Conservation (phyloP, 1,284 basidiomycete species). For the Boletus albobrunnescens region DNA sequence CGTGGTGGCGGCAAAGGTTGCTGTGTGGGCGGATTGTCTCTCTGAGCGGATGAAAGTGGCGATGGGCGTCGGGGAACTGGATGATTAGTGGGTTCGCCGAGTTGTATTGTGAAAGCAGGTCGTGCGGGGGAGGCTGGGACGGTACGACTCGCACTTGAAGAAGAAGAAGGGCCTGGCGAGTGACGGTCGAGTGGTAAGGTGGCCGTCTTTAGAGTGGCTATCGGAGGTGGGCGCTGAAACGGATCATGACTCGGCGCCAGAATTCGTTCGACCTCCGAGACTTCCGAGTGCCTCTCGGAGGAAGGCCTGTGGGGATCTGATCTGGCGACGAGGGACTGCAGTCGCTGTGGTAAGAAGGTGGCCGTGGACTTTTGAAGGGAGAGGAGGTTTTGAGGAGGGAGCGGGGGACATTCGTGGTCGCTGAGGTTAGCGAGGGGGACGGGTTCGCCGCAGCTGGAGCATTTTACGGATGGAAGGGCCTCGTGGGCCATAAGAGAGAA, state of each 20-base stretch:
- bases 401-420: constrained; percentile 64
- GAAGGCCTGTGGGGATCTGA: constrained; percentile 12
- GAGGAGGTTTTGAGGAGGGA: constrained; percentile 41
- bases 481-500: constrained; percentile 51
- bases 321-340: constrained; percentile 35
- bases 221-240: constrained; percentile 23
- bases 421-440: constrained; percentile 69
- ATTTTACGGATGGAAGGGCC: constrained; percentile 76
- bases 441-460: constrained; percentile 66
- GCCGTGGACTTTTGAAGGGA: constrained; percentile 31
- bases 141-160: constrained; percentile 15
- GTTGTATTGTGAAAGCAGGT: constrained; percentile 13
- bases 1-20: constrained; percentile 11
- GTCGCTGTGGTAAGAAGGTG: constrained; percentile 34
- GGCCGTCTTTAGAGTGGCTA: constrained; percentile 1
- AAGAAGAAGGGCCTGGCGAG: too few relatives aligned
- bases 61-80: constrained; percentile 14
- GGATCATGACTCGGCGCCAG: constrained; percentile 25
- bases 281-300: constrained; percentile 8
- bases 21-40: constrained; percentile 10
- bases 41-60: constrained; percentile 12
- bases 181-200: constrained; percentile 10
- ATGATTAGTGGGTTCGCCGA: constrained; percentile 10
- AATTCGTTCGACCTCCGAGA: neutral
- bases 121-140: constrained; percentile 10